Evolutionary conservation across 1,284 basidiomycete species (phyloP), one percentile per base, ranked within the genome.

Genomic region (Cerioporus squamosus): DNA sequence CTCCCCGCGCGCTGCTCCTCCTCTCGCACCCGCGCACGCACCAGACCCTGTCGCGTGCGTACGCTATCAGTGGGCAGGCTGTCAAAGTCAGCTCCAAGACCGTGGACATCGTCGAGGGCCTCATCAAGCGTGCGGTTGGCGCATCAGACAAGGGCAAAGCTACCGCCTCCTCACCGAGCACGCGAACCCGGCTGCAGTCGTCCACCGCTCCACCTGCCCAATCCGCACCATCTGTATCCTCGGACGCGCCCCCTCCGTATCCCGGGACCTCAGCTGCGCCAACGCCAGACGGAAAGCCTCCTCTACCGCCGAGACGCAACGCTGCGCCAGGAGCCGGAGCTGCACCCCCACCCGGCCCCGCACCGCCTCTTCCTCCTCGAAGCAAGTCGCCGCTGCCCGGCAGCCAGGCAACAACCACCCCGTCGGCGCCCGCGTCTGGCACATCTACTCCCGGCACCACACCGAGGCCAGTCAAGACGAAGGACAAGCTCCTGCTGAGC

Each of bases 31-130:
- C 85, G 46, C 76, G 72, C 22, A 86, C 89, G 1, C 83, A 84
- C 31, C 79, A 81, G 44, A 79, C 82, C 10, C 80, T 93, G 2
- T 72, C 81, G 2, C 78, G 76, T 6, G 82, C 89, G 3, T 89
- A 93, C 66, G 78, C 83, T 22, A 75, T 87, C 55, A 88, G 81
- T 60, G 86, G 85, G 0, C 78, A 85, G 64, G 90, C 88, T 0
- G 87, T 87, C 33, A 82, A 84, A 61, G 81, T 90, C 54, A 89
- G 86, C 55, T 72, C 81, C 20, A 83, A 83, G 64, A 91, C 90
- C 0, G 76, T 88, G n/a, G 75, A 75, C 2, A 71, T 83, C 57
- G 84, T 92, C 61, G 86, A 91, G 65, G 75, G 73, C 47, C 81
- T 90, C 75, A 83, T 91, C 66, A 73, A 78, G 24, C 75, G 75